Evolutionary conservation across 345 rosid genomes (phyloP).

Genomic region (Ceriops decandra): DNA sequence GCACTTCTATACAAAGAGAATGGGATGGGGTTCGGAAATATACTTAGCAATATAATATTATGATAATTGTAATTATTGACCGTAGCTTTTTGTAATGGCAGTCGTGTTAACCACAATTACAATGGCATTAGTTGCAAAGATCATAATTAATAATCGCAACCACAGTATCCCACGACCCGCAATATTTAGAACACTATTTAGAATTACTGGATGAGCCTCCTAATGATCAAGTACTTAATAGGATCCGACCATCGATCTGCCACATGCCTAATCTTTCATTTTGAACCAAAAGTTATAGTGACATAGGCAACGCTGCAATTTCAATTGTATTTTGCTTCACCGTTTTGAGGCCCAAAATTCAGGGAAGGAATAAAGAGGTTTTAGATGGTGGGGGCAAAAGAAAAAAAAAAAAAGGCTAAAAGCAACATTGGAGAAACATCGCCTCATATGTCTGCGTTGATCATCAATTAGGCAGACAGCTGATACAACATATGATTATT

Average conservation of each 20-base stretch:
- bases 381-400: background rate
- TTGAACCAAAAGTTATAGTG: constrained; percentile 13
- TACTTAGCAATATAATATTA: too few relatives aligned
- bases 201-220: background rate
- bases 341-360: constrained; percentile 22
- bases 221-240: constrained; percentile 2
- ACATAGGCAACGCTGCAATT: constrained; percentile 16
- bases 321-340: constrained; percentile 22
- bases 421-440: constrained; percentile 37
- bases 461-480: constrained; percentile 6
- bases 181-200: too few relatives aligned
- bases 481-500: constrained; percentile 1
- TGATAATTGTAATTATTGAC: too few relatives aligned
- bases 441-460: constrained; percentile 23
- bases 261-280: constrained; percentile 20
- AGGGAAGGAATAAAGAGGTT: constrained; percentile 25
- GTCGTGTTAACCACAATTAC: too few relatives aligned
- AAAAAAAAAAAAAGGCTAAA: constrained; percentile 8
- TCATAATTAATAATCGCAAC: too few relatives aligned
- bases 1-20: constrained; percentile 4
- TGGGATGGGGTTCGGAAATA: background rate
- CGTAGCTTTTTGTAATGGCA: too few relatives aligned
- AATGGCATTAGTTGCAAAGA: too few relatives aligned
- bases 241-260: constrained; percentile 18
- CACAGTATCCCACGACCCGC: too few relatives aligned